Evolutionary conservation across 148 eudicot genomes (phyloP).

Genomic region (Vaccinium darrowii): DNA sequence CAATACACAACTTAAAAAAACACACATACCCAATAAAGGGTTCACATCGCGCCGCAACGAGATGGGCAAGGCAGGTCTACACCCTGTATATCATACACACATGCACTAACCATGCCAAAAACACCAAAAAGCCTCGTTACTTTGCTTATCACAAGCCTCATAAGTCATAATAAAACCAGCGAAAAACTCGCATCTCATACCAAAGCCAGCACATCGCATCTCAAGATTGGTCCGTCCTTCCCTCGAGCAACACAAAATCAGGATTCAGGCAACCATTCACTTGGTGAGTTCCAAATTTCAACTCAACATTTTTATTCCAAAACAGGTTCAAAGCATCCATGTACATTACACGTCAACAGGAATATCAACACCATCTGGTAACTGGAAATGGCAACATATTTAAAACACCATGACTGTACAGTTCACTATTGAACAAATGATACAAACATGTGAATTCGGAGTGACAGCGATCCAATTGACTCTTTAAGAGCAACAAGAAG

Average conservation of each 20-base stretch:
- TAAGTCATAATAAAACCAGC: neutral
- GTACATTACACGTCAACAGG: neutral
- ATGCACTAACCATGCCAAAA: neutral
- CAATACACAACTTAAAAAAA: too few species aligned
- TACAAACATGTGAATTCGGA: neutral
- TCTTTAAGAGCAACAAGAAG: constrained; percentile 34
- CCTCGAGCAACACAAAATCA: neutral
- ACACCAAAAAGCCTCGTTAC: neutral
- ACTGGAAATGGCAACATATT: neutral
- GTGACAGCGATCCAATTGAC: neutral
- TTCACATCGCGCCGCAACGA: too few species aligned
- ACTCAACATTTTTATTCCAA: neutral
- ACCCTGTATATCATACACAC: too few species aligned
- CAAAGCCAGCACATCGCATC: neutral
- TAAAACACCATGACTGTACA: constrained; percentile 11
- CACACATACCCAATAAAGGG: too few species aligned
- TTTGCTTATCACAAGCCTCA: neutral
- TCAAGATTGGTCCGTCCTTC: neutral
- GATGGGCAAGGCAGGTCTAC: too few species aligned
- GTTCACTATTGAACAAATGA: neutral
- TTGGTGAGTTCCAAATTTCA: neutral
- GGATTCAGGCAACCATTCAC: neutral
- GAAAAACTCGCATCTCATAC: neutral
- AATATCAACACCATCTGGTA: constrained; percentile 10
- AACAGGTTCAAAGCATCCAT: constrained; percentile 9